These are phyloP conservation scores for Xylariomycetidae sp. DNA, from an alignment of 2,329 filamentous ascomycete species.

Conservation along the genomic window DNA sequence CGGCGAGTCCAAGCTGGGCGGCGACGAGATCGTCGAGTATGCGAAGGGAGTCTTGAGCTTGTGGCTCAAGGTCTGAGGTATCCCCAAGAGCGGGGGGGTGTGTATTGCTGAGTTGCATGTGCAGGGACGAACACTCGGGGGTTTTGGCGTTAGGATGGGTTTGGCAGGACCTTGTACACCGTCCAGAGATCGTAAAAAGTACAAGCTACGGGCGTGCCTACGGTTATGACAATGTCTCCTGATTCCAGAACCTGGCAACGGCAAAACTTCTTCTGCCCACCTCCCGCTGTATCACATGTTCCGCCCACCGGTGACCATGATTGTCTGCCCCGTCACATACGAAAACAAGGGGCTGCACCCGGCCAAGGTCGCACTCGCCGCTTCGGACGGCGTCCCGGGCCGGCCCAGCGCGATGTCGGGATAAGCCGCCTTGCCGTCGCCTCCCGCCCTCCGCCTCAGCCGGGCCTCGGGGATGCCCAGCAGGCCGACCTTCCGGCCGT, in stretches of 20 bases:
- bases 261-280: background rate
- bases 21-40: slow-evolving; percentile 94
- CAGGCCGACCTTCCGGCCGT: slow-evolving; percentile 67
- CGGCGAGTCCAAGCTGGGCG: slow-evolving; percentile 90
- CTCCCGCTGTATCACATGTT: slow-evolving; percentile 41
- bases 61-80: slow-evolving; percentile 65
- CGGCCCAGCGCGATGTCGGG: slow-evolving; percentile 73
- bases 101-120: slow-evolving; percentile 8
- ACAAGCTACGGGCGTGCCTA: no score
- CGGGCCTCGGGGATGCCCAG: slow-evolving; percentile 66
- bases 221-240: no score
- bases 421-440: slow-evolving; percentile 37
- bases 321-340: slow-evolving; percentile 82
- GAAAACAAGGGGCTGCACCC: slow-evolving; percentile 76
- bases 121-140: slow-evolving; percentile 6
- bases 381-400: slow-evolving; percentile 72
- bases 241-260: no score
- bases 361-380: slow-evolving; percentile 69
- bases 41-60: slow-evolving; percentile 75
- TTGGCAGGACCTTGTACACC: slow-evolving; percentile 14
- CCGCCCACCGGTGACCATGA: slow-evolving; percentile 75
- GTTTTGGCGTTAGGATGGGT: slow-evolving; percentile 19
- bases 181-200: slow-evolving; percentile 15
- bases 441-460: no score
- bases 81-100: background rate